Conservation (phyloP, 1,284 basidiomycete species). For the Puccinia coronata region DNA sequence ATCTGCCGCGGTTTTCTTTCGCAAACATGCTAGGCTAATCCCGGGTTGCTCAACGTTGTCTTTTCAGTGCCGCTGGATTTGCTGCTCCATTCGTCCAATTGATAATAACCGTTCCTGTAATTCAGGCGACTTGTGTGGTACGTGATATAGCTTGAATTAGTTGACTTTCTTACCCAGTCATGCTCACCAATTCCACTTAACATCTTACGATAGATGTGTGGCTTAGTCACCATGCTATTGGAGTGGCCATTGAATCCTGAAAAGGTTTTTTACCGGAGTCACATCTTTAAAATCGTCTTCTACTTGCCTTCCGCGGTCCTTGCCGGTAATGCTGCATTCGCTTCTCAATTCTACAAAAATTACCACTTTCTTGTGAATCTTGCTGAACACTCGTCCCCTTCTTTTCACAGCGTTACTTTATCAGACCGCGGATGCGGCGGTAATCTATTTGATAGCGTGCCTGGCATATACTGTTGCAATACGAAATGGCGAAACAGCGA, state of each 20-base stretch:
- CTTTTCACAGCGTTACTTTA: constrained; percentile 13
- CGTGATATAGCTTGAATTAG: neutral
- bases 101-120: constrained; percentile 23
- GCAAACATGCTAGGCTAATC: too few relatives aligned
- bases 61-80: neutral
- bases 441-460: constrained; percentile 24
- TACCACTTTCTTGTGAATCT: neutral
- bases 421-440: constrained; percentile 30
- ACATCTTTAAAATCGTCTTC: constrained; percentile 28
- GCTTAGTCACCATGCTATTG: constrained; percentile 3
- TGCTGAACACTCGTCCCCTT: neutral
- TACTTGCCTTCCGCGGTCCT: neutral
- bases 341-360: neutral
- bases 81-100: constrained; percentile 23
- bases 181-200: neutral
- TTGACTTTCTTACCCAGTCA: neutral
- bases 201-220: constrained; percentile 5
- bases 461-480: constrained; percentile 23
- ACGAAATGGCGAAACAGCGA: constrained; percentile 5
- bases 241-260: constrained; percentile 33
- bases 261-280: constrained; percentile 27
- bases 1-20: too few relatives aligned
- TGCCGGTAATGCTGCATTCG: constrained; percentile 24
- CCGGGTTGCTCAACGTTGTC: neutral
- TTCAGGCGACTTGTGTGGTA: constrained; percentile 33